Evolutionary conservation across 345 rosid species (phyloP).

Genomic region (Boechera retrofracta): DNA sequence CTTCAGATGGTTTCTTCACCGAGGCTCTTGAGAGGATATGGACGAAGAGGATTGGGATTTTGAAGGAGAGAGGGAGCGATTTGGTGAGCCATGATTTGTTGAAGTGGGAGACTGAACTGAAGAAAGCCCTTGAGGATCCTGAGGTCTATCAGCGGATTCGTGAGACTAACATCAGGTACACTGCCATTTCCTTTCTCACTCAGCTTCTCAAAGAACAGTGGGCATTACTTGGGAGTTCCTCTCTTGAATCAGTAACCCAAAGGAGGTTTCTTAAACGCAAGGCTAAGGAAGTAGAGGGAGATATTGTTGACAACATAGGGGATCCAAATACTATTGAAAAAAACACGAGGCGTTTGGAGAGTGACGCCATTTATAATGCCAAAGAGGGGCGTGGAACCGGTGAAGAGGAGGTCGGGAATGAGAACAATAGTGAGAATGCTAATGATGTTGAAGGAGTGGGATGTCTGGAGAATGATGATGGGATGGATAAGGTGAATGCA

Average conservation of each 20-base stretch:
- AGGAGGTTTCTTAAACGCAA: constrained; percentile 30
- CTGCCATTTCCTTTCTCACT: constrained; percentile 33
- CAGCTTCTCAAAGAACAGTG: constrained; percentile 41
- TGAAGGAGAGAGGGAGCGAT: constrained; percentile 49
- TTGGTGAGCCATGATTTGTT: constrained; percentile 47
- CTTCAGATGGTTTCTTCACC: constrained; percentile 34
- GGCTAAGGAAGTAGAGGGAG: neutral
- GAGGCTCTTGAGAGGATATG: constrained; percentile 63
- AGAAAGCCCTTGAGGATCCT: constrained; percentile 34
- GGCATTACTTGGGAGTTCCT: constrained; percentile 32
- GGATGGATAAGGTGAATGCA: constrained; percentile 5
- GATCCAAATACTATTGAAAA: constrained; percentile 13
- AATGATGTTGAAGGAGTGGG: constrained; percentile 17
- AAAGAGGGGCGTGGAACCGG: constrained; percentile 3
- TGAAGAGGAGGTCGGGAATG: constrained; percentile 11
- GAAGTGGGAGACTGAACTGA: constrained; percentile 40
- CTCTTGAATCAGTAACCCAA: constrained; percentile 23
- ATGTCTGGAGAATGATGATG: constrained; percentile 14
- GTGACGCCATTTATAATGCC: constrained; percentile 1
- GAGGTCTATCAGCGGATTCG: constrained; percentile 42
- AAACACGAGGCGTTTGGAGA: constrained; percentile 18
- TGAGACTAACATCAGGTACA: constrained; percentile 42
- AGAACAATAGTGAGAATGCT: constrained; percentile 10
- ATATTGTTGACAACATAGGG: neutral
- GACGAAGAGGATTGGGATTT: constrained; percentile 48